Base-by-base conservation (phyloP, 805 yeast species). In the Starmerella tilneyi region DNA sequence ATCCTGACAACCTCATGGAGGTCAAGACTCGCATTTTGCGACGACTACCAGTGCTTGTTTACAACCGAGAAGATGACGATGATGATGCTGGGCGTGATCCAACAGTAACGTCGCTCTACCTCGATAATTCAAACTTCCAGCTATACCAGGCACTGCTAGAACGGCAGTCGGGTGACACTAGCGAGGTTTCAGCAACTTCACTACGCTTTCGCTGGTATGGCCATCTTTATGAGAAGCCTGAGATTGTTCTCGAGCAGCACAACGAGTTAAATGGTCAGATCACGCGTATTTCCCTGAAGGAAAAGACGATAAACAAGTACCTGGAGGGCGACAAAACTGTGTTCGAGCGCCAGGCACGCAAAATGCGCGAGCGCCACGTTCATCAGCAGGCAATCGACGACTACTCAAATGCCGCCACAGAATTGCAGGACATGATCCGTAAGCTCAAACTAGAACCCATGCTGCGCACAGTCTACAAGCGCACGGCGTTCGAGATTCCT, bases 401-500 rank as follows among this genome's bases (percentile, higher is more conserved):
- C 44, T 70, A 72, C 55, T 69, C 72, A 45, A 59, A 69, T 13
- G 75, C 78, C 47, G 77, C 84, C 44, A 70, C 72, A 33, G 75
- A 73, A 43, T 65, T 85, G 43, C 79, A 80, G 58, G 61, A 66
- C 12, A 82, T 79, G 58, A 80, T 89, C 50, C 60, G 64, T 32
- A 76, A 76, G 43, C 71, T 78, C 55, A 73, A 76, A 49, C 70
- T 89, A 52, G 83, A 84, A 64, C 98, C 98, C 12, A 76, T 84
- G 30, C 66, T 92, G 61, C 78, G 97, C 67, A 75, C 96, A 9
- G 75, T 80, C 29, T 85, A 84, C 67, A 83, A 85, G 33, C 75
- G 97, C 63, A 84, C 95, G 5, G 97, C 97, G 2, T 89, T 92
- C 70, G 96, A 89, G 70, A 89, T 89, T 56, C 98, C 98, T 3